Base-by-base conservation (phyloP, 176 grass and related monocot genomes). In the Zoysia pacifica region DNA sequence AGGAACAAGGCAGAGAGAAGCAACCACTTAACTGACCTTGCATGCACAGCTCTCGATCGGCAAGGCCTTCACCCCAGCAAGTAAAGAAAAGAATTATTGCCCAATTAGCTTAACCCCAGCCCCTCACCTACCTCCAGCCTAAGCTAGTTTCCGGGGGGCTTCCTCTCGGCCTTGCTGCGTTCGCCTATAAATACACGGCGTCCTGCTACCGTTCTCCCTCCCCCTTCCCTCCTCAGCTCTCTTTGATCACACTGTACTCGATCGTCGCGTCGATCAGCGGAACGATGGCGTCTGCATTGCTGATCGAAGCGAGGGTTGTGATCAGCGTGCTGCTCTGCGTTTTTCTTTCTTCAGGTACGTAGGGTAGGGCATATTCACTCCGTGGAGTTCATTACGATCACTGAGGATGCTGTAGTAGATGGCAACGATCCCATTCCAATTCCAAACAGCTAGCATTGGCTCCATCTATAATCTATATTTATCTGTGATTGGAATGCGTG, bases 31-130 rank as follows among this genome's bases (percentile, higher is more conserved):
- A 75, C 77, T 62, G 41, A 36, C 64, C 64, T 65, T 46, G 8
- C 64, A 45, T 40, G 58, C 7, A 2, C 70, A 74, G 35, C 79
- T 84, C 83, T 68, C 77, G 2, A 10, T 56, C 45, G 5, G 5
- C 45, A 83, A 85, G 69, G 91, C 67, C 81, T 83, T 69, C 88
- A 92, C 74, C 47, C 90, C 93, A 93, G 93, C 90, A 96, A 93
- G 93, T 85, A 99, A 99, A 99, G 96, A 55, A 99, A 99, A 78
- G 97, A 93, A 99, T 94, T 94, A 82, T 90, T 78, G 40, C 38
- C 60, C 60, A 48, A 67, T 78, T 74, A 78, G 83, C 48, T 80
- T 73, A 86, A 64, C 84, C 70, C 60, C 39, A 16, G 65, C 45
- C 70, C 62, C 82, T 82, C 75, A 72, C 77, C 87, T 72, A 66